Evolutionary conservation across 495 filamentous ascomycete genomes (phyloP), one percentile per base, ranked within the genome.

Genomic region (Aspergillus diversus): DNA sequence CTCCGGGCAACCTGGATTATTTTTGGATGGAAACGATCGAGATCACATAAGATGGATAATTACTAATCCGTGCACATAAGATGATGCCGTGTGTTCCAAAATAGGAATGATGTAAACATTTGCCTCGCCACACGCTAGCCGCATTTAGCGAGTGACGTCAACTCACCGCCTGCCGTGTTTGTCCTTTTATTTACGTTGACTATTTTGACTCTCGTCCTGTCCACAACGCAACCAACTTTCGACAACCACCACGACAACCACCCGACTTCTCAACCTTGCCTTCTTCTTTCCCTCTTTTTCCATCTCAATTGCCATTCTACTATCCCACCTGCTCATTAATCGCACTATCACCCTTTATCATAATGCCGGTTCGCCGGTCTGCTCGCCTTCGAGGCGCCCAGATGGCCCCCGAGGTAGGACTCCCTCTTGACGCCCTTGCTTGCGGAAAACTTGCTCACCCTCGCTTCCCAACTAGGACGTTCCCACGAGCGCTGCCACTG

Each of bases 351-450:
- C 21, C 48, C 34, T 55, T 33, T 49, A 31, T 61, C 52, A 67
- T 17, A 27, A 79, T 79, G 76, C 68, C 72, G 73, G 68, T 78
- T 55, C 76, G 76, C 63, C 76, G 76, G 54, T 79, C 76, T 52
- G 76, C 76, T 56, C 76, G 76, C 62, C 66, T 79, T 59, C 72
- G 76, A 34, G 73, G 66, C 65, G 61, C 60, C 43, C 68, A 71
- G 60, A 33, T 65, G 50, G 68, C 71, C 34, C 66, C 71, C 39
- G 61, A 69, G 68, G 76, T 79, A 59, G 69, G 69, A 65, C 46
- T 35, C 55, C 35, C 13, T 33, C 31, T 15, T 35, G 13, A 43
- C 54, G 55, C 68, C 62, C 68, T 70, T 63, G 63, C 60, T 37
- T 64, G 42, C 21, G 8, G 6, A 48, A 15, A 49, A 57, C 21